Evolutionary conservation across 2,329 filamentous ascomycete species (phyloP), one percentile per base, ranked within the genome.

Genomic region (Ceratocystis ficicola): DNA sequence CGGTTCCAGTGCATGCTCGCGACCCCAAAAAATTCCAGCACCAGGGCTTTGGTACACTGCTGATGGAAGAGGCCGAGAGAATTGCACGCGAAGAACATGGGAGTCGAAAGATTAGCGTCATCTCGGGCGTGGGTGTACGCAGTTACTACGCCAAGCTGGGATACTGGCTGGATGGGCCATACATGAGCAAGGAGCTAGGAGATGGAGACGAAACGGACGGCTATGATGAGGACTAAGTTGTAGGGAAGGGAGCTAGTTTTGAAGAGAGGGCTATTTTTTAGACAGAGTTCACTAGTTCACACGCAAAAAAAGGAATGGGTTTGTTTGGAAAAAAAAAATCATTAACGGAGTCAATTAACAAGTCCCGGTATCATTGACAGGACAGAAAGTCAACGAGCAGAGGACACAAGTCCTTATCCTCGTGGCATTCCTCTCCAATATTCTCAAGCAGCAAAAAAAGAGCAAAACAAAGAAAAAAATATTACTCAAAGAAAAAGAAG

Each of bases 11-110:
- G 59, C 94, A 99, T 75, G 93, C 91, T 7, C 83, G 95, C 66
- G 94, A 99, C 71, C 91, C 93, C 22, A 87, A 89, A 75, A 97
- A 97, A 76, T 97, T 97, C 76, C 94, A 99, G 78, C 94, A 99
- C 77, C 94, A 96, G 74, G 94, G 94, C 0, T 99, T 95, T 70
- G 94, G 94, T 61, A 99, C 94, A 1, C 75, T 99, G 68, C 74
- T 99, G 70, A 99, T 99, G 95, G 93, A 97, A 73, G 93, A 97
- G 77, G 95, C 94, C 0, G 94, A 97, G 77, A 83, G 92, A 63
- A 99, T 99, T 69, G 93, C 95, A 0, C 83, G 90, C 65, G 88
- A 96, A 69, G 94, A 99, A 77, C 94, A 99, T 73, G 89, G 91
- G 5, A 96, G 92, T 71, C 82, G 82, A 68, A 99, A 99, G 81